These are phyloP conservation scores for Cryptosporidium parvum DNA, from an alignment of 169 alveolate species.

Conservation along the genomic window DNA sequence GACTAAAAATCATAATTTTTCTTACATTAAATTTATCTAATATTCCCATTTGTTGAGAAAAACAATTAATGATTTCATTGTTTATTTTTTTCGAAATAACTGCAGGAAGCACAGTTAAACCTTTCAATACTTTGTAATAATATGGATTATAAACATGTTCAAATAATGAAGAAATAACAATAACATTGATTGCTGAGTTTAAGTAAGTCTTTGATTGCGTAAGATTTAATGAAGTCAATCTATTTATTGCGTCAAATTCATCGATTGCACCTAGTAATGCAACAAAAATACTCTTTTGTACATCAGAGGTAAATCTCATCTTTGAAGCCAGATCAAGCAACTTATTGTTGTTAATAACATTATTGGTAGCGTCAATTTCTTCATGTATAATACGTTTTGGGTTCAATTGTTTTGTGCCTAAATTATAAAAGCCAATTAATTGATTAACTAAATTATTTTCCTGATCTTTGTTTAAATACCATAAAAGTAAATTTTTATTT, in stretches of 20 bases:
- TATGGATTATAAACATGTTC: constrained; percentile 42
- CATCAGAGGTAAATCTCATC: constrained; percentile 54
- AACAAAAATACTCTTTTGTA: constrained; percentile 67
- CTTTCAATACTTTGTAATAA: constrained; percentile 37
- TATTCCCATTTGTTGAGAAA: constrained; percentile 40
- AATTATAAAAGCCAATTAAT: not conserved
- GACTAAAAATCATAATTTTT: constrained; percentile 25
- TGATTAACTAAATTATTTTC: not conserved
- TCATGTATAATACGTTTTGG: not conserved
- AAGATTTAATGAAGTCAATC: constrained; percentile 41
- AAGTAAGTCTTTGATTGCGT: constrained; percentile 26
- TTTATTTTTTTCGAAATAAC: constrained; percentile 43
- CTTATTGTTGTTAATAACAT: not conserved
- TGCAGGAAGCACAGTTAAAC: constrained; percentile 31
- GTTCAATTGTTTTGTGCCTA: not conserved
- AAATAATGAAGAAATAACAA: constrained; percentile 36
- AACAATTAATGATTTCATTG: constrained; percentile 8
- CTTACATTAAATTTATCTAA: constrained; percentile 29
- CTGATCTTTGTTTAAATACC: not conserved
- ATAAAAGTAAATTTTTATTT: not conserved
- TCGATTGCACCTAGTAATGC: constrained; percentile 58
- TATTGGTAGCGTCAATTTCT: not conserved
- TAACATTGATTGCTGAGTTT: constrained; percentile 23
- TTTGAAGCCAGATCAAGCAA: constrained; percentile 47
- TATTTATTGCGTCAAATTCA: constrained; percentile 39